Conservation (phyloP, 208 protist species). For the Herpetomonas muscarum region DNA sequence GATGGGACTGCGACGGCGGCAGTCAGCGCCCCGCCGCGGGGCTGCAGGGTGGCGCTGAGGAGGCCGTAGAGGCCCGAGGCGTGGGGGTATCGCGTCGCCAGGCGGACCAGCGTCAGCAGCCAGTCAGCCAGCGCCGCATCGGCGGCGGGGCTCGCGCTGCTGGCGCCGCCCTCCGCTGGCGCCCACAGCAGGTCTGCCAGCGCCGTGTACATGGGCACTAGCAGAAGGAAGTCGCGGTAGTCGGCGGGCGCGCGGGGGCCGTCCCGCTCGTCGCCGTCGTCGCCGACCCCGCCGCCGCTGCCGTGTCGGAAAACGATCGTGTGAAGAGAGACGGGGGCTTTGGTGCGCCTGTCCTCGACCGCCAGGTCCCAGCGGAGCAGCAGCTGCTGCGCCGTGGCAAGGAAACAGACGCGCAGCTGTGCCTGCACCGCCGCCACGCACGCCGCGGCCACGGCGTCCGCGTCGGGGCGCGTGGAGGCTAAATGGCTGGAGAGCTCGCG, state of each 20-base stretch:
- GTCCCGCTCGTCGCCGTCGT: neutral
- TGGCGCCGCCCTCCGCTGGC: neutral
- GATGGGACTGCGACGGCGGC: neutral
- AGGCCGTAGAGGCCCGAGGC: neutral
- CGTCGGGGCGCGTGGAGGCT: neutral
- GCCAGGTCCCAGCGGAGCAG: conserved; percentile 9
- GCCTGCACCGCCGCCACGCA: neutral
- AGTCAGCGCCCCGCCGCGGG: neutral
- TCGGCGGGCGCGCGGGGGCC: neutral
- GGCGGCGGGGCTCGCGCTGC: neutral
- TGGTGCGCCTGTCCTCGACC: neutral
- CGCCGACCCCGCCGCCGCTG: neutral
- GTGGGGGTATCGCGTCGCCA: neutral
- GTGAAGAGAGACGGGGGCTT: neutral
- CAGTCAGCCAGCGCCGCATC: neutral
- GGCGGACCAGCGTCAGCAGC: conserved; percentile 2
- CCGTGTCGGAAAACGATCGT: neutral
- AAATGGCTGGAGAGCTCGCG: neutral
- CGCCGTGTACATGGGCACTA: conserved; percentile 8
- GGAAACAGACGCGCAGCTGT: neutral
- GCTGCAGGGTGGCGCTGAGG: neutral
- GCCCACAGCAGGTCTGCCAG: neutral
- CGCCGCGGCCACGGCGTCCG: neutral
- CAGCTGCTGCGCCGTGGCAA: neutral
- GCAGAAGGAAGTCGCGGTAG: conserved; percentile 6